A percentile compares a stretch with the other conserved stretches of the same genome.
phyloP scores from a whole-genome alignment of 192 early-diverging fungal genomes.

The Backusella mclennaniae region DNA sequence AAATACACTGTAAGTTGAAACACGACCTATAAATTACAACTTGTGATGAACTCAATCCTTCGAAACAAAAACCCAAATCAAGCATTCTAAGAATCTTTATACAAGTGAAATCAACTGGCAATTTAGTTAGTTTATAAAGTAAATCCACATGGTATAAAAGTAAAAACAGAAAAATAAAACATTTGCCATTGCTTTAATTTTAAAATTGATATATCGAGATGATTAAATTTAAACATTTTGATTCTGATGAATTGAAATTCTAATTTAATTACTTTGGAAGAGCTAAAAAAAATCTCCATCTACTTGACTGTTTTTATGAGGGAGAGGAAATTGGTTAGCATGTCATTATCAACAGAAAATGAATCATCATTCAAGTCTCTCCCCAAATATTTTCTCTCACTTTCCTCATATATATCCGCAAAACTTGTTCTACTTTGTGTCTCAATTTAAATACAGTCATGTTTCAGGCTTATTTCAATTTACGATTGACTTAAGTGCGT shows the following conservation, averaged over 20 bases:
- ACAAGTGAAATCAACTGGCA: not conserved
- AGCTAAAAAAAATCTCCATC: not conserved
- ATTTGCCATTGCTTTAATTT: not conserved
- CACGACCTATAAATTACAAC: not conserved
- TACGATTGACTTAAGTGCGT: not conserved
- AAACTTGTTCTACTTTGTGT: conserved; percentile 4
- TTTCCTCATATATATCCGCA: not conserved
- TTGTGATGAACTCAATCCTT: not conserved
- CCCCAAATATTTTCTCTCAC: not conserved
- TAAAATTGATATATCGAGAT: not conserved
- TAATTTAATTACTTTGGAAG: not conserved
- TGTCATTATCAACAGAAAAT: not conserved
- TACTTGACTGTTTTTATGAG: not conserved
- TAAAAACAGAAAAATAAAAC: not conserved
- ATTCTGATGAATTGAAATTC: not conserved
- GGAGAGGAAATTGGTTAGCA: not conserved
- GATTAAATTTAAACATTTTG: not conserved
- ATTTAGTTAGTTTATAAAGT: not conserved
- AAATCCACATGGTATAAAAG: not conserved
- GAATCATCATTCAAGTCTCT: not conserved
- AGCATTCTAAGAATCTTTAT: not conserved
- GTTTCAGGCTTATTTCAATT: conserved; percentile 1
- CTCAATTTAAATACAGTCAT: conserved; percentile 6
- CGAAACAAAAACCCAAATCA: not conserved
- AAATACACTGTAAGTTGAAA: not conserved